phyloP scores from a whole-genome alignment of 768 basidiomycete genomes.

The Lentinula sp. region DNA sequence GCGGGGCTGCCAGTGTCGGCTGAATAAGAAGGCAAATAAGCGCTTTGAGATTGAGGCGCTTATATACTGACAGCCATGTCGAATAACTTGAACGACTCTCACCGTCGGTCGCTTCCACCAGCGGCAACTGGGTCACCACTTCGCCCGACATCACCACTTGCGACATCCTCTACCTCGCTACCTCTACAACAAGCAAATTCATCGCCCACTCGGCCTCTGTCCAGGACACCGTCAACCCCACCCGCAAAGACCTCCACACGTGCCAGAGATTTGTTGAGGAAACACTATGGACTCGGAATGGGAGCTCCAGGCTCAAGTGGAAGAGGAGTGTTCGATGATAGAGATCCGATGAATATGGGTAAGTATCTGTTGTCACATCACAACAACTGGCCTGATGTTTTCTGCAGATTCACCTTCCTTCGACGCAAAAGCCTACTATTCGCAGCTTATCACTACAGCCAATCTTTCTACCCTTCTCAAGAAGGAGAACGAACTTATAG shows the following conservation, averaged over 20 bases:
- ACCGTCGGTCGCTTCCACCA: conserved; percentile 1
- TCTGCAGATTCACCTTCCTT: conserved; percentile 70
- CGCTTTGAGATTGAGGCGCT: no score
- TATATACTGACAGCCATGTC: neutral
- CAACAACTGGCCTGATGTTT: neutral
- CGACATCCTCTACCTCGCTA: neutral
- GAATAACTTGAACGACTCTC: neutral
- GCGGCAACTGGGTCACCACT: neutral
- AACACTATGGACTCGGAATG: conserved; percentile 84
- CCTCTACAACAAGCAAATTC: neutral
- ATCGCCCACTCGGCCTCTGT: neutral
- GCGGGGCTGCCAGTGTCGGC: no score
- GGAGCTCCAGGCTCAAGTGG: conserved; percentile 53
- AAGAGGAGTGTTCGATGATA: conserved; percentile 35
- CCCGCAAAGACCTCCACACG: conserved; percentile 23
- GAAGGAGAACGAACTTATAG: conserved; percentile 75
- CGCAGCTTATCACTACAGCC: conserved; percentile 78
- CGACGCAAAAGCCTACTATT: conserved; percentile 80
- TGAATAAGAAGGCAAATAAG: no score
- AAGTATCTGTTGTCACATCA: conserved; percentile 13
- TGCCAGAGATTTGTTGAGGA: conserved; percentile 73
- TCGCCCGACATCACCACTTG: neutral
- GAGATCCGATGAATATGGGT: conserved; percentile 84
- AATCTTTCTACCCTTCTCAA: conserved; percentile 69
- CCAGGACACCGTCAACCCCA: conserved; percentile 5